Conservation (phyloP, 192 early-diverging fungal genomes). For the Spizellomyces punctatus region DNA sequence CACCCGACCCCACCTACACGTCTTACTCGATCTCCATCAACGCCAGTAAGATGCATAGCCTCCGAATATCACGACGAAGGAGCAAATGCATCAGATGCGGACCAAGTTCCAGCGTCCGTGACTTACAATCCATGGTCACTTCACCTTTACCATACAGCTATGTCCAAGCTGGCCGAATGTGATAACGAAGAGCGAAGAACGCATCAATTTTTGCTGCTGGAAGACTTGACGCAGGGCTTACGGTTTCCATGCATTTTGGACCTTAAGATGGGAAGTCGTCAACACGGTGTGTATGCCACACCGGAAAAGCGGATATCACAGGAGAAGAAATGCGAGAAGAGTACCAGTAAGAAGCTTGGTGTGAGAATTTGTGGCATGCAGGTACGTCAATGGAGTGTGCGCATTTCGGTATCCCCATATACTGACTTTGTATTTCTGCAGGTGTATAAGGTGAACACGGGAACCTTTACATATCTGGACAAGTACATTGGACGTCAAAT, state of each 20-base stretch:
- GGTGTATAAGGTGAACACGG: constrained; percentile 79
- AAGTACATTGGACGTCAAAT: constrained; percentile 95
- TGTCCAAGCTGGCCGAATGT: constrained; percentile 33
- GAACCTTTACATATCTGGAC: constrained; percentile 83
- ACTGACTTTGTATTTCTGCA: constrained; percentile 18
- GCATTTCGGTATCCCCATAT: background rate
- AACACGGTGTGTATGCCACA: constrained; percentile 89
- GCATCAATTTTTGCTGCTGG: constrained; percentile 88
- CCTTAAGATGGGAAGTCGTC: constrained; percentile 98
- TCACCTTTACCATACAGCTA: constrained; percentile 46
- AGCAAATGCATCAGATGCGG: background rate
- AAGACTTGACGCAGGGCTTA: constrained; percentile 90
- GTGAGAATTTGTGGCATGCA: constrained; percentile 98
- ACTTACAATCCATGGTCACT: constrained; percentile 54
- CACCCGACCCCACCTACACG: constrained; percentile 3
- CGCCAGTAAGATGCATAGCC: background rate
- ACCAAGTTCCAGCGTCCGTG: background rate
- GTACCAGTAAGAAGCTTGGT: constrained; percentile 89
- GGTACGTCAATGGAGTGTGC: constrained; percentile 44
- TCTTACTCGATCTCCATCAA: constrained; percentile 31
- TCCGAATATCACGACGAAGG: background rate
- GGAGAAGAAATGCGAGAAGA: constrained; percentile 87
- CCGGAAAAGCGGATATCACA: constrained; percentile 83
- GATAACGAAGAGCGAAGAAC: constrained; percentile 15
- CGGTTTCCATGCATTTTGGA: constrained; percentile 93